Percentiles rank a stretch among this genome's conserved stretches.
These are phyloP conservation scores for Crepidotus variabilis DNA, from an alignment of 768 basidiomycete genomes.

Conservation along the genomic window DNA sequence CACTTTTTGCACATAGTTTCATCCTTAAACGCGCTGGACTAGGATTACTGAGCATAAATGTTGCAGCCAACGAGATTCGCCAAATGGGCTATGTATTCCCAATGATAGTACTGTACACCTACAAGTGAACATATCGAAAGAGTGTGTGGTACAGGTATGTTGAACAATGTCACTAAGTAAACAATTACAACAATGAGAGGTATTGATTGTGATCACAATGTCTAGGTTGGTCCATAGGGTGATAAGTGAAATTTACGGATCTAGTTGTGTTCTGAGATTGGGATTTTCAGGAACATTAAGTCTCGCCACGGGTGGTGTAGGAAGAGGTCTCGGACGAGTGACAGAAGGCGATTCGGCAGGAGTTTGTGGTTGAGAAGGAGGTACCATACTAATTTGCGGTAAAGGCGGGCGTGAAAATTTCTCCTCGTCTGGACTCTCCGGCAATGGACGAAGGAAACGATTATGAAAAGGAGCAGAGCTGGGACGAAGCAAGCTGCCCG, in stretches of 20 bases:
- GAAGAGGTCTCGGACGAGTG: not conserved
- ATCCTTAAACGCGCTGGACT: too few relatives aligned
- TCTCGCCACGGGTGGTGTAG: not conserved
- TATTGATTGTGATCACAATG: too few relatives aligned
- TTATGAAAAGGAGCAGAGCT: constrained; percentile 7
- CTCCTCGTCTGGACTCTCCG: constrained; percentile 1
- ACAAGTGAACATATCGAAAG: too few relatives aligned
- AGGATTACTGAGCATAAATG: too few relatives aligned
- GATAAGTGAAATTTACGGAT: not conserved
- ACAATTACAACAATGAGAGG: not conserved
- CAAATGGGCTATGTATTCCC: too few relatives aligned
- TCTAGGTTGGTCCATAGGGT: not conserved
- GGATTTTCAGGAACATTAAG: not conserved
- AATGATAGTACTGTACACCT: too few relatives aligned
- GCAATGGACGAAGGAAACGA: constrained; percentile 6
- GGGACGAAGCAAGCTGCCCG: constrained; percentile 22
- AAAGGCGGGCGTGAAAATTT: not conserved
- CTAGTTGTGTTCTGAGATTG: not conserved
- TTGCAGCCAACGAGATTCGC: too few relatives aligned
- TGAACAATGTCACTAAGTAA: not conserved
- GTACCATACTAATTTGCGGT: not conserved
- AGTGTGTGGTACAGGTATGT: too few relatives aligned
- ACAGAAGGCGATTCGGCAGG: not conserved
- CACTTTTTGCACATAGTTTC: too few relatives aligned
- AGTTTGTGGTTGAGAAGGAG: not conserved